A percentile compares a stretch with the other conserved stretches of the same genome.
These are phyloP conservation scores for Lachnellula hyalina DNA, from an alignment of 2,329 filamentous ascomycete species.

Conservation along the genomic window DNA sequence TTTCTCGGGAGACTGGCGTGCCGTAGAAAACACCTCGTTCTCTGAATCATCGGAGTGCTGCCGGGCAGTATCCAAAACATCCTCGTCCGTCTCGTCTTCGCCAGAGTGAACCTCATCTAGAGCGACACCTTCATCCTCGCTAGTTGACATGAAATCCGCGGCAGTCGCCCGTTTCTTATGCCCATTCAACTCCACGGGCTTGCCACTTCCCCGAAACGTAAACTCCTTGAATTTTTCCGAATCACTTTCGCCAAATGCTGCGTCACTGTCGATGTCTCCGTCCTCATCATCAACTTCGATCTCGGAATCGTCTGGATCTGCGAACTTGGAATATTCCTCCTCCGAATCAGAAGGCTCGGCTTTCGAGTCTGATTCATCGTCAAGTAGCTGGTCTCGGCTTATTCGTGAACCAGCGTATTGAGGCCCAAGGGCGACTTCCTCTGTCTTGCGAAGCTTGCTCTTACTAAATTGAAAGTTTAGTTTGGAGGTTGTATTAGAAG, in stretches of 20 bases:
- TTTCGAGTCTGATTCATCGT: slow-evolving; percentile 36
- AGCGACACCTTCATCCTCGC: slow-evolving; percentile 33
- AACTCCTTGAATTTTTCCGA: slow-evolving; percentile 76
- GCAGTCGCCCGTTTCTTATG: slow-evolving; percentile 42
- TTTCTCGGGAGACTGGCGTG: slow-evolving; percentile 22
- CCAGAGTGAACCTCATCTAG: slow-evolving; percentile 24
- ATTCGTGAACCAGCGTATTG: slow-evolving; percentile 76
- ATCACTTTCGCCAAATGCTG: slow-evolving; percentile 78
- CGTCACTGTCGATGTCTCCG: slow-evolving; percentile 56
- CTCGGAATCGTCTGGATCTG: slow-evolving; percentile 50
- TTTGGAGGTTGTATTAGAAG: not conserved
- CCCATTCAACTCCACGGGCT: slow-evolving; percentile 36
- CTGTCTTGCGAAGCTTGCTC: slow-evolving; percentile 74
- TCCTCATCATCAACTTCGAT: slow-evolving; percentile 52
- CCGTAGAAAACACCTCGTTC: slow-evolving; percentile 30
- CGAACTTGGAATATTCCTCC: slow-evolving; percentile 29
- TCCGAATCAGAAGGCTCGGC: slow-evolving; percentile 36
- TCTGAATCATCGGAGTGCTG: slow-evolving; percentile 29
- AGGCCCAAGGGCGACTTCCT: slow-evolving; percentile 64
- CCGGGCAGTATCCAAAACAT: slow-evolving; percentile 29
- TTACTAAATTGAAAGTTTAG: slow-evolving; percentile 46
- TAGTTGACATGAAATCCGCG: slow-evolving; percentile 51
- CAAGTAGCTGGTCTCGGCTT: slow-evolving; percentile 61
- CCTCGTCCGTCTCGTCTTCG: slow-evolving; percentile 29
- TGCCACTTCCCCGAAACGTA: slow-evolving; percentile 55